Percentiles rank a stretch among this genome's conserved stretches.
phyloP scores from a whole-genome alignment of 306 rosid genomes.

The Argentina anserina region DNA sequence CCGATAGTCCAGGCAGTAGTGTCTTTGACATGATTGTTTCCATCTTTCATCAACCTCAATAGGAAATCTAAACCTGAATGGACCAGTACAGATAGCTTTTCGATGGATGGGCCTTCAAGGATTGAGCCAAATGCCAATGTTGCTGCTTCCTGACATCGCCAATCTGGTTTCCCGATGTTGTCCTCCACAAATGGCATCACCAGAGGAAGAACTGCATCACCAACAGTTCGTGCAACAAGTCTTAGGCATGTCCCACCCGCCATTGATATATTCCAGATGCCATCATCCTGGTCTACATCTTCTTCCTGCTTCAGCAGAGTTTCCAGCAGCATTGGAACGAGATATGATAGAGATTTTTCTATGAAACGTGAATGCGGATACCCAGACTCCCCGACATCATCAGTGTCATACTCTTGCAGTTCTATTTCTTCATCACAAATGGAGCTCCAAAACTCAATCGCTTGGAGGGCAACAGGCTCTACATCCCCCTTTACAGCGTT shows the following conservation, averaged over 20 bases:
- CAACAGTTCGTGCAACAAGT: slow-evolving; percentile 35
- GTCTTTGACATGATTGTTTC: slow-evolving; percentile 35
- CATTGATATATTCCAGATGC: slow-evolving; percentile 36
- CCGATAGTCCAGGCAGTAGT: slow-evolving; percentile 42
- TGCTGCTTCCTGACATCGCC: slow-evolving; percentile 41
- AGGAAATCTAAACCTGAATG: slow-evolving; percentile 30
- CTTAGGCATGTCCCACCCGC: slow-evolving; percentile 41
- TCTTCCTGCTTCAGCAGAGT: slow-evolving; percentile 40
- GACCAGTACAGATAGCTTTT: slow-evolving; percentile 26
- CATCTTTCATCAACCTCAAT: slow-evolving; percentile 28
- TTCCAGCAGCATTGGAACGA: slow-evolving; percentile 37
- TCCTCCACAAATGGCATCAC: slow-evolving; percentile 41
- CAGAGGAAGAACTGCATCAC: slow-evolving; percentile 32
- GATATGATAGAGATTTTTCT: slow-evolving; percentile 28
- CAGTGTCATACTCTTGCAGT: slow-evolving; percentile 27
- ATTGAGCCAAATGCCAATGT: slow-evolving; percentile 37
- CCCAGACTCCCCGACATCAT: slow-evolving; percentile 26
- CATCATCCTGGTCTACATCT: slow-evolving; percentile 34
- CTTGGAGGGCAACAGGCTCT: slow-evolving; percentile 35
- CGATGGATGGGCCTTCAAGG: slow-evolving; percentile 33
- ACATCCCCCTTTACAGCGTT: slow-evolving; percentile 37
- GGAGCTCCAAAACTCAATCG: slow-evolving; percentile 43
- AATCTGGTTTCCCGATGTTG: slow-evolving; percentile 32
- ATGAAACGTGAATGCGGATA: slow-evolving; percentile 25
- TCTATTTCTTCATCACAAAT: slow-evolving; percentile 40